Conservation (phyloP, 2,329 filamentous ascomycete species). For the Pestalotiopsis sp. region DNA sequence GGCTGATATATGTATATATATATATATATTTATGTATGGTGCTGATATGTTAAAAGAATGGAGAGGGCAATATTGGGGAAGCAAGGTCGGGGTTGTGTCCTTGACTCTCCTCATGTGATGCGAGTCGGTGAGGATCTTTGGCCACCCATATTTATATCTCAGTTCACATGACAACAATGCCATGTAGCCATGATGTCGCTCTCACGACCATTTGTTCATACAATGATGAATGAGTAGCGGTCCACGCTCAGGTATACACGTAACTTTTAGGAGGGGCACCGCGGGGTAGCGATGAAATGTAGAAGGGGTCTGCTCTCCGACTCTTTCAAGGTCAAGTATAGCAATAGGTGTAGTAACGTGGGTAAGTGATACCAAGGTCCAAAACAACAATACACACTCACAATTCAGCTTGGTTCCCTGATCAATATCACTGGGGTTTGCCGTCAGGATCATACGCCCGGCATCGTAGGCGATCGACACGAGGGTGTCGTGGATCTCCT, state of each 20-base stretch:
- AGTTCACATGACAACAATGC: too few species aligned
- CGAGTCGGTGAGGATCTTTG: too few species aligned
- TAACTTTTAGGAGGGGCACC: conserved; percentile 17
- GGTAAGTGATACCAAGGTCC: too few species aligned
- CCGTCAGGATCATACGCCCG: conserved; percentile 64
- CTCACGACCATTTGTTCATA: background rate
- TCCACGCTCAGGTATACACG: background rate
- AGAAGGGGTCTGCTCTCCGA: too few species aligned
- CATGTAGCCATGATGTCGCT: background rate
- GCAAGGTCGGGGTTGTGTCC: too few species aligned
- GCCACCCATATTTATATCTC: too few species aligned
- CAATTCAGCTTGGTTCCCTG: conserved; percentile 68
- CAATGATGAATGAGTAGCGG: background rate
- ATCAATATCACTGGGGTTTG: conserved; percentile 59
- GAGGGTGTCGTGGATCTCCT: conserved; percentile 63
- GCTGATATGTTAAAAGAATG: too few species aligned
- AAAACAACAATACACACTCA: conserved; percentile 29
- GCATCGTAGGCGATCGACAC: conserved; percentile 62
- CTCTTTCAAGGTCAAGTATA: too few species aligned
- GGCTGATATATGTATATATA: background rate
- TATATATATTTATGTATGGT: too few species aligned
- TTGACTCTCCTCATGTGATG: too few species aligned
- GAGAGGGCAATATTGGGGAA: too few species aligned
- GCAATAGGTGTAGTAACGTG: too few species aligned
- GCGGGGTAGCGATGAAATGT: conserved; percentile 17